Base-by-base conservation (phyloP, 225 moss, liverwort and hornwort species). In the Takakia lepidozioides region DNA sequence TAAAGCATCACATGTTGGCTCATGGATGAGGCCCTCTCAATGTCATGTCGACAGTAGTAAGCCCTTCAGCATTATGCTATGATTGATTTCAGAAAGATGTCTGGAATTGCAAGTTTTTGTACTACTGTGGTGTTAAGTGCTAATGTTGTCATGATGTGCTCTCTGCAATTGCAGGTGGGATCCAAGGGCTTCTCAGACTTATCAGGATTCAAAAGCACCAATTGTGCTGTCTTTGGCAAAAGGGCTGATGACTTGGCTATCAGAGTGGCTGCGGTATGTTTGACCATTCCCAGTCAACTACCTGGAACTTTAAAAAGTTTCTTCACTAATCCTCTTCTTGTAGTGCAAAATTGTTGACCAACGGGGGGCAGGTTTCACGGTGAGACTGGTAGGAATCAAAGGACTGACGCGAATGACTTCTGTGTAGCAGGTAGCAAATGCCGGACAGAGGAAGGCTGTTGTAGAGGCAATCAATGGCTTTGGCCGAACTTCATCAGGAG, bases 401-500 rank as follows among this genome's bases (percentile, higher is more conserved):
- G 8, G 11, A 11, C 15, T 14, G 7, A 38, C 37, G 32, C 32
- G 35, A 3, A 15, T 16, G 19, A 10, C 2, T 20, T 18, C 16
- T 24, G 35, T 19, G 44, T 13, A 56, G 6, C 55, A 95, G 95
- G 65, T 71, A 16, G 59, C 59, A 18, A 78, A 65, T 64, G 75
- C 76, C 5, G 71, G 69, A 23, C 74, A 79, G 5, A 75, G 10
- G 32, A 82, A 76, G 55, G 74, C 78, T 17, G 81, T 81, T 37
- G 76, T 72, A 13, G 81, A 68, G 52, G 95, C 95, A 6, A 91
- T 98, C 52, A 98, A 98, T 29, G 95, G 95, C 0, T 91, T 87
- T 25, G 95, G 95, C 19, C 83, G 45, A 98, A 98, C 43, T 98
- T 98, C 49, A 30, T 98, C 35, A 84, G 87, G 8, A 85, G 87